These are phyloP conservation scores for Globisporangium parvum DNA, from an alignment of 352 stramenopile genomes.

Conservation along the genomic window DNA sequence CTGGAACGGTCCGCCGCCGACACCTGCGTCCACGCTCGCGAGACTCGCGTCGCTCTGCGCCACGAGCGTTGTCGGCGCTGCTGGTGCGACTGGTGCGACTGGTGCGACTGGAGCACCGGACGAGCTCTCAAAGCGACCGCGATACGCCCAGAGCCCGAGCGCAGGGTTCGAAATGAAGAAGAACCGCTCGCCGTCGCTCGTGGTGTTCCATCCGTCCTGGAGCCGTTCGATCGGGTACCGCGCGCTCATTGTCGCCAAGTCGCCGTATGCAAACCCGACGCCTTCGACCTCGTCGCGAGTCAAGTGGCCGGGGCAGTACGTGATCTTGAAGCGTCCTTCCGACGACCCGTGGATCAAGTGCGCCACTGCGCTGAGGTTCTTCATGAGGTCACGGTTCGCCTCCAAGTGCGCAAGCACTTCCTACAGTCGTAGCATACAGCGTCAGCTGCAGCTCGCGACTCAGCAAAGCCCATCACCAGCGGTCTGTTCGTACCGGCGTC, in stretches of 20 bases:
- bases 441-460: no score
- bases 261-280: constrained; percentile 90
- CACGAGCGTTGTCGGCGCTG: constrained; percentile 17
- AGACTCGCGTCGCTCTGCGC: constrained; percentile 37
- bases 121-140: constrained; percentile 70
- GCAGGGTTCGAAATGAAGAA: constrained; percentile 97
- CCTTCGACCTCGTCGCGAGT: constrained; percentile 90
- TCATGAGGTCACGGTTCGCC: constrained; percentile 91
- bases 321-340: constrained; percentile 96
- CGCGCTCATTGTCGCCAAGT: constrained; percentile 78
- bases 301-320: constrained; percentile 91
- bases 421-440: no score
- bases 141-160: constrained; percentile 93
- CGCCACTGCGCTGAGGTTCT: constrained; percentile 92
- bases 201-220: constrained; percentile 92
- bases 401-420: constrained; percentile 90
- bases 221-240: constrained; percentile 82
- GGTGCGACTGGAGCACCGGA: constrained; percentile 11
- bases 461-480: neutral
- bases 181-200: constrained; percentile 77
- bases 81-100: constrained; percentile 1
- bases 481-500: constrained; percentile 72
- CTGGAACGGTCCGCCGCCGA: constrained; percentile 76
- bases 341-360: constrained; percentile 97
- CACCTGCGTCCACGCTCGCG: constrained; percentile 56